phyloP scores from a whole-genome alignment of 495 filamentous ascomycete genomes.

The Neurospora cerealis region DNA sequence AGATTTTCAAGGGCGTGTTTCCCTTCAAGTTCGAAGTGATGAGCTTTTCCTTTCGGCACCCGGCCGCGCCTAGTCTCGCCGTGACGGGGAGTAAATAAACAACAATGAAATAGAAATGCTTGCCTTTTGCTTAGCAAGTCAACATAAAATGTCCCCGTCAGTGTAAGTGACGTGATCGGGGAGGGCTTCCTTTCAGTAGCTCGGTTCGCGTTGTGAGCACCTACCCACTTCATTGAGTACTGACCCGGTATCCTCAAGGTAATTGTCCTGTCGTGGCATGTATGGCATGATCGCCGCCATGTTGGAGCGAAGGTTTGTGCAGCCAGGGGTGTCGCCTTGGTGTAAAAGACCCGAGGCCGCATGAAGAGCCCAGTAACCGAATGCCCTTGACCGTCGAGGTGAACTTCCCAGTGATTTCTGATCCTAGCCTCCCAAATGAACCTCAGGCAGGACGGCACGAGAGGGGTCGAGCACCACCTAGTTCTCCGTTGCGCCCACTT shows the following conservation, averaged over 20 bases:
- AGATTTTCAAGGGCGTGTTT: too few relatives aligned
- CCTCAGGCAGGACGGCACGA: not conserved
- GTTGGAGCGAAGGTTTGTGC: not conserved
- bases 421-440: not conserved
- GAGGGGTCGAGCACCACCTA: not conserved
- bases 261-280: not conserved
- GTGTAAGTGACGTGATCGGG: not conserved
- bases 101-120: too few relatives aligned
- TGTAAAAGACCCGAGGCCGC: not conserved
- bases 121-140: too few relatives aligned
- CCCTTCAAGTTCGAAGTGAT: too few relatives aligned
- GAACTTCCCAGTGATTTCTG: not conserved
- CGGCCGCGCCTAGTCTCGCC: too few relatives aligned
- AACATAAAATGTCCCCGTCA: not conserved
- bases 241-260: not conserved
- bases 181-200: not conserved
- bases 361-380: not conserved
- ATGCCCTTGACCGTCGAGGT: not conserved
- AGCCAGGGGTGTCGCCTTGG: not conserved
- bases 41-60: too few relatives aligned
- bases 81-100: too few relatives aligned
- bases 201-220: not conserved
- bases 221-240: not conserved
- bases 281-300: not conserved
- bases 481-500: not conserved